phyloP scores from a whole-genome alignment of 371 early-diverging fungal species.

The Saksenaea vasiformis region DNA sequence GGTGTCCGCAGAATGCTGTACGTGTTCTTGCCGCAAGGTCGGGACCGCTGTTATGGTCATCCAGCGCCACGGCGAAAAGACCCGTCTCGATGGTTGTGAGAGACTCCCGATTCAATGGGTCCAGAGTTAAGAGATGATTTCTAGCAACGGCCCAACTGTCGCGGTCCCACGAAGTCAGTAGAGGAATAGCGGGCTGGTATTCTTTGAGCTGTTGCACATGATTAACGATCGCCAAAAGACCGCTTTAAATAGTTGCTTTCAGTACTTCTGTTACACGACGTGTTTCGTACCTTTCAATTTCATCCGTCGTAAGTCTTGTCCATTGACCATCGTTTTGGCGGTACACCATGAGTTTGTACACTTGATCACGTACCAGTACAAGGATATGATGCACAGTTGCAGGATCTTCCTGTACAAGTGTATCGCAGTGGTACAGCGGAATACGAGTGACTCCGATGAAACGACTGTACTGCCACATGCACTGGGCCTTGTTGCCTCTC shows the following conservation, averaged over 20 bases:
- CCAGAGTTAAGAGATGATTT: constrained; percentile 56
- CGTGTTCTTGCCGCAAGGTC: constrained; percentile 37
- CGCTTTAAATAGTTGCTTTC: constrained; percentile 10
- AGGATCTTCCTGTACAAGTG: constrained; percentile 52
- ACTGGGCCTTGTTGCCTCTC: constrained; percentile 52
- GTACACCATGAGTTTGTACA: constrained; percentile 73
- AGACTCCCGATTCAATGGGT: constrained; percentile 52
- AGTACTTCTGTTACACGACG: neutral
- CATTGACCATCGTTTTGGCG: constrained; percentile 45
- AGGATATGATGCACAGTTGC: constrained; percentile 65
- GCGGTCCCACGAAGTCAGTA: constrained; percentile 85
- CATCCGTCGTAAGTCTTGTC: constrained; percentile 57
- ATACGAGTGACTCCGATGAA: constrained; percentile 81
- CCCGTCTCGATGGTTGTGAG: constrained; percentile 62
- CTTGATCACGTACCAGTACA: constrained; percentile 75
- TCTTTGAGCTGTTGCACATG: constrained; percentile 42
- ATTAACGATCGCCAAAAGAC: constrained; percentile 36
- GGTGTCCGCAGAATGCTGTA: constrained; percentile 41
- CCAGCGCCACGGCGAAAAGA: constrained; percentile 78
- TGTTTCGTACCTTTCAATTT: constrained; percentile 68
- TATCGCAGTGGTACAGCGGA: constrained; percentile 73
- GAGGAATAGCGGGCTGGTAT: constrained; percentile 62
- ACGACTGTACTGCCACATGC: constrained; percentile 87
- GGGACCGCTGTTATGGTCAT: constrained; percentile 58
- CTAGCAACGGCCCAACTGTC: constrained; percentile 80